Conservation (phyloP, 2,329 filamentous ascomycete genomes). For the Fusarium burgessii region DNA sequence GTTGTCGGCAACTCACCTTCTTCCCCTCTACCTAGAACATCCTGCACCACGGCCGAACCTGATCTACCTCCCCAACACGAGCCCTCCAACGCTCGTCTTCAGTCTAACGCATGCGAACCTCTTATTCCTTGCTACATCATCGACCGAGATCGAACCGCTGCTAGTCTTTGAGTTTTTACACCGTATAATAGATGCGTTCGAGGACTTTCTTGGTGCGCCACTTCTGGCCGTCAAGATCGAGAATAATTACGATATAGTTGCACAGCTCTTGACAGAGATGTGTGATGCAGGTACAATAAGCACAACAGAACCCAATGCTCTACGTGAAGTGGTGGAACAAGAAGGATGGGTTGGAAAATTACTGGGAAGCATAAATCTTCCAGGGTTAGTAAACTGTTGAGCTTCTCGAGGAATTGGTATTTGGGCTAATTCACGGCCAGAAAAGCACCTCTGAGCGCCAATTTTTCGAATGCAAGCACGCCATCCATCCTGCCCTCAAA, state of each 20-base stretch:
- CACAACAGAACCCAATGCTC: constrained; percentile 92
- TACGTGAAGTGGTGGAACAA: constrained; percentile 91
- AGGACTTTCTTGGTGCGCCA: constrained; percentile 93
- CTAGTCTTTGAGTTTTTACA: constrained; percentile 95
- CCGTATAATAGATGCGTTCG: constrained; percentile 89
- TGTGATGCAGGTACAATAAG: constrained; percentile 91
- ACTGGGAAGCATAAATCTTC: constrained; percentile 86
- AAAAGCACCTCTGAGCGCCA: constrained; percentile 55
- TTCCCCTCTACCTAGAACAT: constrained; percentile 89
- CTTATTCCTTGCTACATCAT: constrained; percentile 86
- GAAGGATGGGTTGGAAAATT: constrained; percentile 91
- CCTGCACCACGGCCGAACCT: constrained; percentile 84
- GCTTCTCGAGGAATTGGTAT: neutral
- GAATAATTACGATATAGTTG: constrained; percentile 90
- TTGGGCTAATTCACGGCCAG: constrained; percentile 47
- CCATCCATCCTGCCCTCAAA: constrained; percentile 59
- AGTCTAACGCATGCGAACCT: constrained; percentile 89
- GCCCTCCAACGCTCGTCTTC: constrained; percentile 89
- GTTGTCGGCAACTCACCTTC: constrained; percentile 78
- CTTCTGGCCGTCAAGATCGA: constrained; percentile 89
- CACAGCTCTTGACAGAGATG: constrained; percentile 94
- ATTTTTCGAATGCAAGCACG: constrained; percentile 54
- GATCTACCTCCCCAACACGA: constrained; percentile 84
- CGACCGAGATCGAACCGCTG: constrained; percentile 87
- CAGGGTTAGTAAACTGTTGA: constrained; percentile 65